Evolutionary conservation across 106 monocot species (phyloP).

Genomic region (Dendrobium officinale): DNA sequence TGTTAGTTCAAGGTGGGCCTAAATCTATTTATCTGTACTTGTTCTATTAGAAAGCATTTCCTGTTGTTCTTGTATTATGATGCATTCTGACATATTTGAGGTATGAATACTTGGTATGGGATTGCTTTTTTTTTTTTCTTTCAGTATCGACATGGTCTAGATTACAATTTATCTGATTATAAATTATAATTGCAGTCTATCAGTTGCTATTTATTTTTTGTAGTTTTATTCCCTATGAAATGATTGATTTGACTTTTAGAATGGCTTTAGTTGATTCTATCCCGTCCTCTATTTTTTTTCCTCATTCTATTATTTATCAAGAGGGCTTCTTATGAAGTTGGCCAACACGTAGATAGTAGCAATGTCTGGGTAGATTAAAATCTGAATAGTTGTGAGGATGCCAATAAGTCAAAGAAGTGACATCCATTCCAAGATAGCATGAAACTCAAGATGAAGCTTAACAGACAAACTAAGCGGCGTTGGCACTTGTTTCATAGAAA

Average conservation of each 20-base stretch:
- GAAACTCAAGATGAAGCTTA: too few species aligned
- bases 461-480: too few species aligned
- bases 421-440: not conserved
- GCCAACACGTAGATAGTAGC: too few species aligned
- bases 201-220: not conserved
- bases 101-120: not conserved
- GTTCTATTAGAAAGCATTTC: slow-evolving; percentile 2
- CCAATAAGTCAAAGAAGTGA: not conserved
- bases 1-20: slow-evolving; percentile 76
- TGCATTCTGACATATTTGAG: not conserved
- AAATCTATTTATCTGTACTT: not conserved
- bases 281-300: too few species aligned
- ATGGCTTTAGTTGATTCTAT: not conserved
- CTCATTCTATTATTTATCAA: too few species aligned
- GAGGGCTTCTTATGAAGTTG: too few species aligned
- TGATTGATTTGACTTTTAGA: not conserved
- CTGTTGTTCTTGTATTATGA: not conserved
- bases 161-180: not conserved
- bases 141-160: not conserved
- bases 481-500: too few species aligned
- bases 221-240: not conserved
- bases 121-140: too few species aligned
- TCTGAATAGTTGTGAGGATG: not conserved
- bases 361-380: not conserved
- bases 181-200: not conserved